phyloP scores from a whole-genome alignment of 106 monocot species.

The Posidonia australis region DNA sequence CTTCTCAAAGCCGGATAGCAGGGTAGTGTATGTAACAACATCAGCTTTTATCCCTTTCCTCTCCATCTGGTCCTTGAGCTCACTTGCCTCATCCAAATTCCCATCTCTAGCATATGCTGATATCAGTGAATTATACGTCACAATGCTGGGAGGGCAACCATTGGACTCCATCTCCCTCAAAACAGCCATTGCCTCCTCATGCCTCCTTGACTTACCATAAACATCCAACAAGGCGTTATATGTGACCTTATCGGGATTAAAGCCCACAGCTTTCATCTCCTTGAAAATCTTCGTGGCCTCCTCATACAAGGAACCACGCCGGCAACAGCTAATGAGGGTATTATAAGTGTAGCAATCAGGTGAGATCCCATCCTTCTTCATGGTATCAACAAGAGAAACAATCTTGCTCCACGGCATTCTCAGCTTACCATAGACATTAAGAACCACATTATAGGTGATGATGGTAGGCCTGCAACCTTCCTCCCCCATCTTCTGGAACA shows the following conservation, averaged over 20 bases:
- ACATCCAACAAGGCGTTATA: slow-evolving; percentile 87
- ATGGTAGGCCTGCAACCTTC: slow-evolving; percentile 55
- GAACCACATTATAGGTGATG: slow-evolving; percentile 84
- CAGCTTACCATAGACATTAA: slow-evolving; percentile 63
- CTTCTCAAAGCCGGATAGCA: slow-evolving; percentile 88
- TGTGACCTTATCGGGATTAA: slow-evolving; percentile 76
- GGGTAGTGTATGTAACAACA: slow-evolving; percentile 81
- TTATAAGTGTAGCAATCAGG: slow-evolving; percentile 87
- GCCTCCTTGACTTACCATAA: slow-evolving; percentile 78
- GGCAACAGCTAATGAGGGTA: slow-evolving; percentile 87
- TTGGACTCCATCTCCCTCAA: slow-evolving; percentile 59
- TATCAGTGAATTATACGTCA: slow-evolving; percentile 84
- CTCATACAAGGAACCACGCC: slow-evolving; percentile 42
- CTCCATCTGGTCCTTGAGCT: slow-evolving; percentile 82
- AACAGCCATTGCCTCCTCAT: slow-evolving; percentile 52
- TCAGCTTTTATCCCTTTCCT: slow-evolving; percentile 69
- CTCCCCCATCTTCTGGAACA: slow-evolving; percentile 49
- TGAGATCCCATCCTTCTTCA: slow-evolving; percentile 57
- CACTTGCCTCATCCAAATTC: slow-evolving; percentile 66
- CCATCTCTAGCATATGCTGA: slow-evolving; percentile 83
- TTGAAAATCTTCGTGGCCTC: slow-evolving; percentile 56
- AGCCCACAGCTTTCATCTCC: slow-evolving; percentile 68
- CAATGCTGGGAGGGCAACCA: slow-evolving; percentile 46
- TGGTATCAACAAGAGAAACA: slow-evolving; percentile 35
- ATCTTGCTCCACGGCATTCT: slow-evolving; percentile 65